Conservation (phyloP, 176 grass and related monocot genomes). For the Paspalum notatum region DNA sequence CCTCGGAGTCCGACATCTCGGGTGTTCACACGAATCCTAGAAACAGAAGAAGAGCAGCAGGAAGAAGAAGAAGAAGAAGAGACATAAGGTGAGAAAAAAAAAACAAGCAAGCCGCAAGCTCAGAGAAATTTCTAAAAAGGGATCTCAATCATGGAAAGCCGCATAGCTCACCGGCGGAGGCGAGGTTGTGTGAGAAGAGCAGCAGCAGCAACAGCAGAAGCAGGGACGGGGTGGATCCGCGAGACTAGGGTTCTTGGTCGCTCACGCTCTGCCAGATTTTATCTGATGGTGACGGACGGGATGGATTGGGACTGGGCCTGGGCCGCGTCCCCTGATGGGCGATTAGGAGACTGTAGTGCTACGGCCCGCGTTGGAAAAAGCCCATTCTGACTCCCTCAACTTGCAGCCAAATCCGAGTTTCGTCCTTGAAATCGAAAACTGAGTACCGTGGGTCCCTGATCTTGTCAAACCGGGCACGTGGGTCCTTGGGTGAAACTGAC, state of each 20-base stretch:
- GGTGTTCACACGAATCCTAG: background rate
- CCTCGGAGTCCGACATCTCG: constrained; percentile 58
- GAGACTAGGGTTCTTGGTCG: constrained; percentile 25
- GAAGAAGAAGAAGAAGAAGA: background rate
- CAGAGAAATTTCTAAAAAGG: background rate
- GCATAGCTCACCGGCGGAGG: constrained; percentile 16
- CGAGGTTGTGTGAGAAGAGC: background rate
- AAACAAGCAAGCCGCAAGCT: too few species aligned
- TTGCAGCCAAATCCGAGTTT: too few species aligned
- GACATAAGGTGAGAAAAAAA: background rate
- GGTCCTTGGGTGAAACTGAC: too few species aligned
- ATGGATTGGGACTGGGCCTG: too few species aligned
- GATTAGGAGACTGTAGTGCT: background rate
- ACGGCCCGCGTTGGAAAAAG: background rate
- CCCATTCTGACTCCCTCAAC: too few species aligned
- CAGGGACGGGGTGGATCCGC: background rate
- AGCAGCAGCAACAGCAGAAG: background rate
- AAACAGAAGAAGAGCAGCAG: background rate
- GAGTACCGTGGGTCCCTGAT: too few species aligned
- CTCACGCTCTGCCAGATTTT: constrained; percentile 1
- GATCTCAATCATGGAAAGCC: background rate
- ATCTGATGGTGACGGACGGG: background rate
- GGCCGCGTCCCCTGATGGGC: background rate
- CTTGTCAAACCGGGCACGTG: too few species aligned
- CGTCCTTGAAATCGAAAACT: too few species aligned